Percentiles rank a stretch among this genome's conserved stretches.
Conservation (phyloP, 2,329 filamentous ascomycete species). For the Penicillium sp. region DNA sequence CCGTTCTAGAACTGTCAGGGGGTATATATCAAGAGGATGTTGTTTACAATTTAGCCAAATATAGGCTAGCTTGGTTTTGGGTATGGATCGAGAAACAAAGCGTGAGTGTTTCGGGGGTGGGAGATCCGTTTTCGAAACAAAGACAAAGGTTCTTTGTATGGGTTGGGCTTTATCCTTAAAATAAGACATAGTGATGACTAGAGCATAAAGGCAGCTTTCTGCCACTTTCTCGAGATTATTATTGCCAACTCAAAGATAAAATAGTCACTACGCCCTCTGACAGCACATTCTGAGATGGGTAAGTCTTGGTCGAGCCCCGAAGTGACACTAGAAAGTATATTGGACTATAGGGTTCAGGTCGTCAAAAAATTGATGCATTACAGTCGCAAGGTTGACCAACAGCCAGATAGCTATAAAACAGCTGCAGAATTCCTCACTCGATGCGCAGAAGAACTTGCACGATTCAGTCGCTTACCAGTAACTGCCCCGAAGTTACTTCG, state of each 20-base stretch:
- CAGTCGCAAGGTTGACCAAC: neutral
- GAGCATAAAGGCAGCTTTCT: neutral
- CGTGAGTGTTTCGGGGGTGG: too few species aligned
- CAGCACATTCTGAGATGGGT: neutral
- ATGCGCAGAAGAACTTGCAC: neutral
- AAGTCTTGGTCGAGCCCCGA: neutral
- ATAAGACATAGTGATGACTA: neutral
- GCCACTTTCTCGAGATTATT: neutral
- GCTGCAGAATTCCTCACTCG: neutral
- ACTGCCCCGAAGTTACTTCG: neutral
- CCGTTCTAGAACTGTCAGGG: too few species aligned
- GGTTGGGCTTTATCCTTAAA: too few species aligned
- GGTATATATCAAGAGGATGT: too few species aligned
- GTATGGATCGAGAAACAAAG: too few species aligned
- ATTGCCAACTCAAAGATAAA: neutral
- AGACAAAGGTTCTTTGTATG: too few species aligned
- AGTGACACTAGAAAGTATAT: neutral
- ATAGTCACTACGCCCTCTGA: neutral
- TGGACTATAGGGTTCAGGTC: neutral
- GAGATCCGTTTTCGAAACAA: too few species aligned
- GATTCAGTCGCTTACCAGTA: neutral
- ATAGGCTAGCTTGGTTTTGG: too few species aligned
- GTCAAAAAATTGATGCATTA: neutral
- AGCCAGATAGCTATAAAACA: neutral
- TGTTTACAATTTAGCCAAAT: too few species aligned